These are phyloP conservation scores for Auriscalpium microsporum DNA, from an alignment of 768 basidiomycete species.

Conservation along the genomic window DNA sequence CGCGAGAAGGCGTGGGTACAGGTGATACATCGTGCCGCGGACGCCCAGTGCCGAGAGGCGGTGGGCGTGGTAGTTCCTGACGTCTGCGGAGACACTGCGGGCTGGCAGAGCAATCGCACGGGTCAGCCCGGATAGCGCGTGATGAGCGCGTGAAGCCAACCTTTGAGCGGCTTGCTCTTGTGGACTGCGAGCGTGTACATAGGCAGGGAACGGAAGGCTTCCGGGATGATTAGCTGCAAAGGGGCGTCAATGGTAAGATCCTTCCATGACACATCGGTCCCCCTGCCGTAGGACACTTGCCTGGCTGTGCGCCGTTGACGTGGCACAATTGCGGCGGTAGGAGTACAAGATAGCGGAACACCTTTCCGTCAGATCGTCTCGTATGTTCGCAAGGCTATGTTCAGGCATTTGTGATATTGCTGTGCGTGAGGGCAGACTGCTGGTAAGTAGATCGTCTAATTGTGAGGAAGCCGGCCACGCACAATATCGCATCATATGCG, in stretches of 20 bases:
- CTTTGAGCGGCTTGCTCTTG: constrained; percentile 93
- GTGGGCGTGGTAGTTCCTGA: constrained; percentile 80
- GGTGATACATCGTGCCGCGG: constrained; percentile 59
- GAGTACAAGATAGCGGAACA: constrained; percentile 76
- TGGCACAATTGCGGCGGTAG: constrained; percentile 84
- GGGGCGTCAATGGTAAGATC: constrained; percentile 3
- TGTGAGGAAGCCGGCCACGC: constrained; percentile 16
- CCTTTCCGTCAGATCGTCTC: constrained; percentile 77
- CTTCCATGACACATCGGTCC: not conserved
- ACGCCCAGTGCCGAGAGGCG: constrained; percentile 64
- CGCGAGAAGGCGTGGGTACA: constrained; percentile 86
- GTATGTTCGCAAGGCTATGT: constrained; percentile 61
- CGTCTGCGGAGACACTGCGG: constrained; percentile 86
- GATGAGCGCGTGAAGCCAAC: constrained; percentile 21
- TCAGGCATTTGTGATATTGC: constrained; percentile 59
- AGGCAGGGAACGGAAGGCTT: constrained; percentile 82
- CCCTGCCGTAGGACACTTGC: constrained; percentile 32
- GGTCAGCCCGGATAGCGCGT: not conserved
- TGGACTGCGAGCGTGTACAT: constrained; percentile 72
- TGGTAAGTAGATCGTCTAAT: not conserved
- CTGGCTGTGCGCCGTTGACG: constrained; percentile 68
- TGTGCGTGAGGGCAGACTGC: constrained; percentile 22
- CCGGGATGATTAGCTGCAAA: constrained; percentile 82
- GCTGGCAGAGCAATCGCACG: constrained; percentile 33
- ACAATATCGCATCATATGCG: constrained; percentile 75